phyloP scores from a whole-genome alignment of 495 filamentous ascomycete genomes.

The Penicillium cinerascens region DNA sequence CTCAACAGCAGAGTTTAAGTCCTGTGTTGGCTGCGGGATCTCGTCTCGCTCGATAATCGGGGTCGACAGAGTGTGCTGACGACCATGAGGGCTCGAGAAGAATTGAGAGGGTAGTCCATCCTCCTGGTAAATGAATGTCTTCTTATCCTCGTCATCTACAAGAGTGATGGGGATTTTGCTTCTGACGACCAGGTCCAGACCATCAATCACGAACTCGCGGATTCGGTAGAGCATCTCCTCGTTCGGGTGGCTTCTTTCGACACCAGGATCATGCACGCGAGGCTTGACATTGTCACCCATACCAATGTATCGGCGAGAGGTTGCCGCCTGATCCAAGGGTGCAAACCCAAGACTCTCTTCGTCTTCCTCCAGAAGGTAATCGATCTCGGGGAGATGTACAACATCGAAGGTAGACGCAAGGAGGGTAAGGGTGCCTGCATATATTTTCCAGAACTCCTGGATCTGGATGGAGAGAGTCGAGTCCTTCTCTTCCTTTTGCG shows the following conservation, averaged over 20 bases:
- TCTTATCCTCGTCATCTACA: slow-evolving; percentile 45
- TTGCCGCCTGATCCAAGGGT: slow-evolving; percentile 55
- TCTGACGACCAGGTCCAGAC: slow-evolving; percentile 53
- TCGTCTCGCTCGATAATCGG: slow-evolving; percentile 45
- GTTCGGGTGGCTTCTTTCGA: slow-evolving; percentile 59
- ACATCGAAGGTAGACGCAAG: slow-evolving; percentile 59
- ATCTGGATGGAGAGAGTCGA: slow-evolving; percentile 56
- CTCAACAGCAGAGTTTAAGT: slow-evolving; percentile 31
- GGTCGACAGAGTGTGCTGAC: slow-evolving; percentile 35
- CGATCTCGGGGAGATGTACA: slow-evolving; percentile 50
- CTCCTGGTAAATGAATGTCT: slow-evolving; percentile 55
- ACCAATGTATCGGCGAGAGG: slow-evolving; percentile 48
- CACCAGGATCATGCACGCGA: slow-evolving; percentile 50
- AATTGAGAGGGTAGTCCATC: slow-evolving; percentile 51
- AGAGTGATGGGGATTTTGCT: slow-evolving; percentile 48
- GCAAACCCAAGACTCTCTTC: slow-evolving; percentile 70
- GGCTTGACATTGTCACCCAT: slow-evolving; percentile 47
- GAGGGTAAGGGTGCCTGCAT: slow-evolving; percentile 63
- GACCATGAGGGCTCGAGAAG: slow-evolving; percentile 41
- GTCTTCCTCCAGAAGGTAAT: slow-evolving; percentile 76
- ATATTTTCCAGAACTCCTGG: slow-evolving; percentile 68
- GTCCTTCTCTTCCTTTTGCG: slow-evolving; percentile 54
- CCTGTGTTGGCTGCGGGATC: slow-evolving; percentile 33
- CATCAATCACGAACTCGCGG: slow-evolving; percentile 64
- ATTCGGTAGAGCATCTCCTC: slow-evolving; percentile 70